These are phyloP conservation scores for Torulaspora delbrueckii DNA, from an alignment of 805 yeast species.

Conservation along the genomic window DNA sequence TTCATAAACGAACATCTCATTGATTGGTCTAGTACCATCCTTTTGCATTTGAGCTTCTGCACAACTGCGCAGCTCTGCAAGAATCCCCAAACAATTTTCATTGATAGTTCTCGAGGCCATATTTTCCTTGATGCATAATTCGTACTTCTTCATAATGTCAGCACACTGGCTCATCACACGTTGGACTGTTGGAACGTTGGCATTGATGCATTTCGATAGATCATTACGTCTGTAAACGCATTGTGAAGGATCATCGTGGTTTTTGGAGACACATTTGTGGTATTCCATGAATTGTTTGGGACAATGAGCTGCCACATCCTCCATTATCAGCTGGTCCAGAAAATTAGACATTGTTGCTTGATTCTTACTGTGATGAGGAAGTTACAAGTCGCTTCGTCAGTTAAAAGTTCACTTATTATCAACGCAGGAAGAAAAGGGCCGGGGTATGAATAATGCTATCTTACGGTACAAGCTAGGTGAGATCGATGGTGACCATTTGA, in stretches of 20 bases:
- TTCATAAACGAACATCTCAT: constrained; percentile 15
- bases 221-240: constrained; percentile 55
- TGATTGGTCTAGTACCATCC: constrained; percentile 19
- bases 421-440: not conserved
- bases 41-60: constrained; percentile 34
- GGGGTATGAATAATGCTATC: constrained; percentile 10
- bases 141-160: constrained; percentile 55
- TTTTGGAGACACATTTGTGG: constrained; percentile 64
- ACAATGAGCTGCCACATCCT: constrained; percentile 73
- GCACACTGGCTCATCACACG: constrained; percentile 61
- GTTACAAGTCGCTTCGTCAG: not conserved
- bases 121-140: constrained; percentile 53
- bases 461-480: constrained; percentile 15
- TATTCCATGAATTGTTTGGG: constrained; percentile 68
- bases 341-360: constrained; percentile 28
- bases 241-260: constrained; percentile 45
- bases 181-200: constrained; percentile 64
- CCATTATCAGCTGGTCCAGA: constrained; percentile 69
- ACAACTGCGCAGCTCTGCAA: constrained; percentile 60
- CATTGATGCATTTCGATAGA: constrained; percentile 59
- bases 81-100: constrained; percentile 48
- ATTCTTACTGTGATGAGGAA: not conserved
- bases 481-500: constrained; percentile 11
- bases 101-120: constrained; percentile 38
- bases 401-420: not conserved